Evolutionary conservation across 345 rosid species (phyloP).

Genomic region (Draba incana): DNA sequence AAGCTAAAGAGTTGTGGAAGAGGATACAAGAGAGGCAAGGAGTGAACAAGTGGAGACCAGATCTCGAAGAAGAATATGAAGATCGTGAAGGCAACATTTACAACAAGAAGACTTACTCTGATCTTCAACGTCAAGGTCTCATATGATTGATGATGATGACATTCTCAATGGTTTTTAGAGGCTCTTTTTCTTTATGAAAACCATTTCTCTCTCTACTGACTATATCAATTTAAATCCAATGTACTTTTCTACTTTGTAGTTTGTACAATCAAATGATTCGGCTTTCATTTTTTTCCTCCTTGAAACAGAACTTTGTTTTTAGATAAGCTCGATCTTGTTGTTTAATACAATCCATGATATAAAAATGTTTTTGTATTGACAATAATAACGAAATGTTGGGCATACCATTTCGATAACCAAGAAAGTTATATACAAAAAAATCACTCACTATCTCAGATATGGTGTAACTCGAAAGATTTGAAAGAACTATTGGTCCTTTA

Average conservation of each 20-base stretch:
- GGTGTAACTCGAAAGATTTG: neutral
- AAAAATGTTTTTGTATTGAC: neutral
- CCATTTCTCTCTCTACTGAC: neutral
- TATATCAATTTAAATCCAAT: neutral
- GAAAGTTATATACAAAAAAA: neutral
- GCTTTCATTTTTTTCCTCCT: neutral
- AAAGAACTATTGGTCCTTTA: too few relatives aligned
- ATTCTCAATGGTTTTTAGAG: constrained; percentile 1
- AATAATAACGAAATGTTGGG: neutral
- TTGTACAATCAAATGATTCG: constrained; percentile 27
- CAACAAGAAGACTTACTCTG: constrained; percentile 95
- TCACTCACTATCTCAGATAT: neutral
- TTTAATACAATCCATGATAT: neutral
- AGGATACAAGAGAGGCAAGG: constrained; percentile 88
- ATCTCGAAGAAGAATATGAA: constrained; percentile 99
- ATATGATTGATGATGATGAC: constrained; percentile 45
- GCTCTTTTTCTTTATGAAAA: neutral
- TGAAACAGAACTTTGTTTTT: neutral
- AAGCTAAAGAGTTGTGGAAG: constrained; percentile 96
- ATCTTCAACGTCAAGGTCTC: constrained; percentile 97
- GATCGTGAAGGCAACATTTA: constrained; percentile 97
- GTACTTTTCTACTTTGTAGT: constrained; percentile 12
- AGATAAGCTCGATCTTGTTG: neutral
- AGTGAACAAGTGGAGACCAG: constrained; percentile 95
- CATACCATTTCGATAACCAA: neutral